A percentile compares a stretch with the other conserved stretches of the same genome.
Conservation (phyloP, 2,329 filamentous ascomycete genomes). For the Xylaria digitata region DNA sequence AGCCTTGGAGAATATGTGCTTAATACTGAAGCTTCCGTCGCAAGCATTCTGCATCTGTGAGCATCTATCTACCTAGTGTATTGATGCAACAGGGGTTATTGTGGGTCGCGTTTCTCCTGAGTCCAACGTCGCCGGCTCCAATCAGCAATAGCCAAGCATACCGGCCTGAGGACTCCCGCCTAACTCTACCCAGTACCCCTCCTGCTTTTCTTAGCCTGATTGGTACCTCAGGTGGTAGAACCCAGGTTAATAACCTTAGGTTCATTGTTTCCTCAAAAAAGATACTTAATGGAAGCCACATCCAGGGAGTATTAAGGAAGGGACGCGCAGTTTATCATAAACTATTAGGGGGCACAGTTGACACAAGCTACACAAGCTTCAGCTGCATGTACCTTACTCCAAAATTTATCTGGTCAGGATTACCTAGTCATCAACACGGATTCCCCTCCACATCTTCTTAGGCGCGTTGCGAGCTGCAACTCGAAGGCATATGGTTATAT, state of each 20-base stretch:
- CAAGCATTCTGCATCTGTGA: not conserved
- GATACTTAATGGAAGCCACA: not conserved
- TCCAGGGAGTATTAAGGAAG: not conserved
- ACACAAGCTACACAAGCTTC: too few relatives aligned
- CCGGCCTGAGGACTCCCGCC: too few relatives aligned
- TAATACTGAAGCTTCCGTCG: not conserved
- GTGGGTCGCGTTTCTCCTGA: too few relatives aligned
- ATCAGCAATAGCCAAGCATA: too few relatives aligned
- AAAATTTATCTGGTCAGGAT: not conserved
- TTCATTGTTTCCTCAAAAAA: not conserved
- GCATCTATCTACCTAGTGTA: not conserved
- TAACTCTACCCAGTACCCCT: too few relatives aligned
- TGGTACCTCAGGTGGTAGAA: not conserved
- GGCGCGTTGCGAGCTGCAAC: not conserved
- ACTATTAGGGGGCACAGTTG: not conserved
- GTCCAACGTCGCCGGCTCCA: too few relatives aligned
- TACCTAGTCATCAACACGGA: not conserved
- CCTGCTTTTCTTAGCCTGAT: too few relatives aligned
- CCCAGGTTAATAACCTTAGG: not conserved
- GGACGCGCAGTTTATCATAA: not conserved
- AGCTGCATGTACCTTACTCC: not conserved
- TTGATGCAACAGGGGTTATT: too few relatives aligned
- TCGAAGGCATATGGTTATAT: not conserved
- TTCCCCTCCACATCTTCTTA: too few relatives aligned
- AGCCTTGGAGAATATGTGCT: not conserved